Percentiles rank a stretch among this genome's conserved stretches.
These are phyloP conservation scores for Nigrograna mackinnonii DNA, from an alignment of 2,329 filamentous ascomycete species.

Conservation along the genomic window DNA sequence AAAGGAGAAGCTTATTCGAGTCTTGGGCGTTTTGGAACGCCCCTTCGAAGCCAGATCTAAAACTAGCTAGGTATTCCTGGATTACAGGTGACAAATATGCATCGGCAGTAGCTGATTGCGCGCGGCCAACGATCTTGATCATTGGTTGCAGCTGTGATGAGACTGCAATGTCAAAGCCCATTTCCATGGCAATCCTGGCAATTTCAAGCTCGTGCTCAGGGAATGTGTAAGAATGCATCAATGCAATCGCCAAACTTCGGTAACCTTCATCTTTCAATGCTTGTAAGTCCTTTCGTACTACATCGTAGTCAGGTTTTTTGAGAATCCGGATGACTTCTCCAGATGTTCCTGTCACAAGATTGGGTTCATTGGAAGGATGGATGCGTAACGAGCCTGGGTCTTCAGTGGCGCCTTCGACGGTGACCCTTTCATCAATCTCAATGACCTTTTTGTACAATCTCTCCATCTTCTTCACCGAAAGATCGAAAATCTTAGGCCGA, in stretches of 20 bases:
- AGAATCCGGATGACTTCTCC: not conserved
- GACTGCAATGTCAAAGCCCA: slow-evolving; percentile 33
- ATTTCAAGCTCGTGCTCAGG: slow-evolving; percentile 30
- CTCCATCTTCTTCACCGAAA: slow-evolving; percentile 21
- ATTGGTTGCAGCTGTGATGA: slow-evolving; percentile 19
- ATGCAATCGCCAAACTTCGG: slow-evolving; percentile 39
- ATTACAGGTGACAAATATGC: not conserved
- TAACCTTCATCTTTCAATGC: not conserved
- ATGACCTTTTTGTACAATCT: slow-evolving; percentile 19
- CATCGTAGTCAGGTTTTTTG: not conserved
- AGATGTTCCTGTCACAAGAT: not conserved
- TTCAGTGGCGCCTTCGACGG: slow-evolving; percentile 21
- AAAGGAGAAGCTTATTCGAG: not conserved
- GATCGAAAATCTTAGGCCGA: slow-evolving; percentile 27
- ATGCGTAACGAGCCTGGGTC: slow-evolving; percentile 13
- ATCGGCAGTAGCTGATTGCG: not conserved
- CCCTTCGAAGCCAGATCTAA: slow-evolving; percentile 51
- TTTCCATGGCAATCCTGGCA: slow-evolving; percentile 25
- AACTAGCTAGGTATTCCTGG: not conserved
- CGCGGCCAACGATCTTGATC: not conserved
- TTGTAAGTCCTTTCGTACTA: not conserved
- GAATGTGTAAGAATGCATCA: slow-evolving; percentile 25
- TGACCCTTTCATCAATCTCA: slow-evolving; percentile 26
- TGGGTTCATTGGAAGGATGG: not conserved
- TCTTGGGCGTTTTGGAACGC: no score